Percentiles rank a stretch among this genome's conserved stretches.
Evolutionary conservation across 163 green algal species (phyloP).

Genomic region (Chloroidium sp.): DNA sequence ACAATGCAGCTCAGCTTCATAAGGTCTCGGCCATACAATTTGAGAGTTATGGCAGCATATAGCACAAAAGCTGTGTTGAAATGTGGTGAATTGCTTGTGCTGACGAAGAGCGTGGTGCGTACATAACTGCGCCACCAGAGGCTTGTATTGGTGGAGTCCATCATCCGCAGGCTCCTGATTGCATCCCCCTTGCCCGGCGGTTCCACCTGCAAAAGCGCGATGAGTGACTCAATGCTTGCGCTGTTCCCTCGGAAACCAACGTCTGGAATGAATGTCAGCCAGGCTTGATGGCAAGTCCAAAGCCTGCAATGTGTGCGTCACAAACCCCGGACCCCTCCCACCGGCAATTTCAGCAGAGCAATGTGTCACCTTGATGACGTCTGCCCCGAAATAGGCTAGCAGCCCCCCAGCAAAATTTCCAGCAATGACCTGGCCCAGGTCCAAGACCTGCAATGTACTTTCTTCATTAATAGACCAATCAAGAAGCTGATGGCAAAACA

Average conservation of each 20-base stretch:
- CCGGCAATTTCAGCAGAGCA: background rate
- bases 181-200: conserved; percentile 51
- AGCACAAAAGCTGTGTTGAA: too few species aligned
- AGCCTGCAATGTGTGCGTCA: too few species aligned
- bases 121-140: conserved; percentile 71
- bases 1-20: too few species aligned
- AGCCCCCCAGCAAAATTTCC: conserved; percentile 55
- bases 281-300: too few species aligned
- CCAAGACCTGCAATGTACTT: conserved; percentile 32
- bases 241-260: too few species aligned
- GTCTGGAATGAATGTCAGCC: too few species aligned
- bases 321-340: background rate
- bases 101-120: conserved; percentile 2
- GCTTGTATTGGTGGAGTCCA: conserved; percentile 44
- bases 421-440: conserved; percentile 57
- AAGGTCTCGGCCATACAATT: too few species aligned
- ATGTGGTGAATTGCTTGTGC: too few species aligned
- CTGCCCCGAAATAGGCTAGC: conserved; percentile 48
- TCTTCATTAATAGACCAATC: too few species aligned
- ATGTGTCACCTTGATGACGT: conserved; percentile 47
- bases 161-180: conserved; percentile 52
- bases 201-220: conserved; percentile 38
- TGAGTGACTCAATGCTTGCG: background rate
- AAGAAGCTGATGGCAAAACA: too few species aligned
- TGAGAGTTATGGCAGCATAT: too few species aligned